These are phyloP conservation scores for Multifurca ochricompacta DNA, from an alignment of 768 basidiomycete genomes.

Conservation along the genomic window DNA sequence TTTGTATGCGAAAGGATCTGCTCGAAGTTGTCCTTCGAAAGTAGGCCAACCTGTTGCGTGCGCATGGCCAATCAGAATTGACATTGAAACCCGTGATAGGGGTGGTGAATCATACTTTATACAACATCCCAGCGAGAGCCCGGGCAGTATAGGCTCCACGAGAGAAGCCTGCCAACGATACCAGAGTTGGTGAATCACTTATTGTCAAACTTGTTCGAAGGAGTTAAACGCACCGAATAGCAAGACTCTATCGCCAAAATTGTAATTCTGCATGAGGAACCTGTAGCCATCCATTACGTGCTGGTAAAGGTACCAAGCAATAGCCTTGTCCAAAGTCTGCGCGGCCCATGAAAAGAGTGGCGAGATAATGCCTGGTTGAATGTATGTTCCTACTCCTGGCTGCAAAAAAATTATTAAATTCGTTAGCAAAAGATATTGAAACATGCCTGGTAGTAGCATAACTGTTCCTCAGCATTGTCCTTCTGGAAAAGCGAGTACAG, in stretches of 20 bases:
- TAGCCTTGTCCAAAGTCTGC: slow-evolving; percentile 54
- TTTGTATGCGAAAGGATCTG: slow-evolving; percentile 69
- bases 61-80: background rate
- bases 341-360: slow-evolving; percentile 53
- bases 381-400: slow-evolving; percentile 41
- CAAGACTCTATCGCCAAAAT: slow-evolving; percentile 62
- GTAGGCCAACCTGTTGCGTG: slow-evolving; percentile 52
- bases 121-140: slow-evolving; percentile 66
- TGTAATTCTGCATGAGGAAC: slow-evolving; percentile 75
- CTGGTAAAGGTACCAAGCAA: slow-evolving; percentile 69
- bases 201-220: slow-evolving; percentile 39
- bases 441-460: slow-evolving; percentile 61
- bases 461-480: slow-evolving; percentile 29
- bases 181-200: background rate
- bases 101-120: slow-evolving; percentile 40
- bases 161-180: slow-evolving; percentile 55
- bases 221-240: slow-evolving; percentile 46
- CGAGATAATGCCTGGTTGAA: slow-evolving; percentile 56
- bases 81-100: slow-evolving; percentile 22
- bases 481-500: slow-evolving; percentile 33
- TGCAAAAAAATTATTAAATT: slow-evolving; percentile 15
- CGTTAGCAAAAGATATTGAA: background rate
- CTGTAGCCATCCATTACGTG: slow-evolving; percentile 72
- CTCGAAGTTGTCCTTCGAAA: slow-evolving; percentile 58
- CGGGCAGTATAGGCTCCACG: slow-evolving; percentile 60